Conservation (phyloP, 306 rosid genomes). For the Trifolium fragiferum region DNA sequence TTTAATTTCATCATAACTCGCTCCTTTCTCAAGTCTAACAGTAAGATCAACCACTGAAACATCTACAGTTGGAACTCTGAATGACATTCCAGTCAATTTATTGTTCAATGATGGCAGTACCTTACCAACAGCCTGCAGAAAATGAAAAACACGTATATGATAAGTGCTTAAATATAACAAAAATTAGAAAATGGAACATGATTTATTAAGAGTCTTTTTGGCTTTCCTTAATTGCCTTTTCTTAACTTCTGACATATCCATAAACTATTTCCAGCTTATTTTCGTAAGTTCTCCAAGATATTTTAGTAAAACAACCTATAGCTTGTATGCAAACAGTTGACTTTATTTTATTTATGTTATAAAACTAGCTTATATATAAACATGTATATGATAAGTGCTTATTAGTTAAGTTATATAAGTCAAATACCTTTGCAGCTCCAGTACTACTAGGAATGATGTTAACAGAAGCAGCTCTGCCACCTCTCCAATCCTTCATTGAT, state of each 20-base stretch:
- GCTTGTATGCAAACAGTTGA: no score
- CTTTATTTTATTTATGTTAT: no score
- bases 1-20: conserved; percentile 75
- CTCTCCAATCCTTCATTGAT: conserved; percentile 94
- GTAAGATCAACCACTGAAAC: conserved; percentile 97
- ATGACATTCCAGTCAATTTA: conserved; percentile 90
- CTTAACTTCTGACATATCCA: no score
- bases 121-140: conserved; percentile 85
- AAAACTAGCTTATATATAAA: no score
- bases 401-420: not conserved
- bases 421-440: conserved; percentile 92
- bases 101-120: conserved; percentile 84
- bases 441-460: conserved; percentile 97
- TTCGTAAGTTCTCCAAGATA: not conserved
- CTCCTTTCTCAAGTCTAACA: conserved; percentile 76
- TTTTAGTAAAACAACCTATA: no score
- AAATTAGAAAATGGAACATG: not conserved
- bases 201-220: no score
- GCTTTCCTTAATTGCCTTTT: no score
- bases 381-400: not conserved
- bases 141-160: not conserved
- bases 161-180: no score
- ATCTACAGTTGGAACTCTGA: conserved; percentile 91
- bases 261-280: not conserved
- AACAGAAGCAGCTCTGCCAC: conserved; percentile 93